These are phyloP conservation scores for Aspergillus sp. DNA, from an alignment of 2,329 filamentous ascomycete genomes.

Conservation along the genomic window DNA sequence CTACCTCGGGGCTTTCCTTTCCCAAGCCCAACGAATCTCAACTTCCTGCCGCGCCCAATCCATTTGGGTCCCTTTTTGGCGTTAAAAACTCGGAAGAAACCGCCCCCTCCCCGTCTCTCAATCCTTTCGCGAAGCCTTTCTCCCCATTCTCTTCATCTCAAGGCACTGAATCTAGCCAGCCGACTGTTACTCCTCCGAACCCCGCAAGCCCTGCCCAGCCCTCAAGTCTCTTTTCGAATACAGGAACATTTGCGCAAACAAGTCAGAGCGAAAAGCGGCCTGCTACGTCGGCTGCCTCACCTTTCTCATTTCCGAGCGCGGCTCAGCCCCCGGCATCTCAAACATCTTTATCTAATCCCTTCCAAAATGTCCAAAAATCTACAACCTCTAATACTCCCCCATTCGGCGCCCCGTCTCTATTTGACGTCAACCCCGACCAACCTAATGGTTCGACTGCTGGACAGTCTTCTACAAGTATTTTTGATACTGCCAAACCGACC, in stretches of 20 bases:
- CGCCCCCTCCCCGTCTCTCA: conserved; percentile 2
- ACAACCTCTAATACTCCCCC: conserved; percentile 9
- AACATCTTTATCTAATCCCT: neutral
- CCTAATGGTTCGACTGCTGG: conserved; percentile 8
- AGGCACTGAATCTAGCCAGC: neutral
- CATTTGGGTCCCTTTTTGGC: conserved; percentile 7
- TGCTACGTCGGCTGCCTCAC: neutral
- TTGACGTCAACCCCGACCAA: conserved; percentile 4
- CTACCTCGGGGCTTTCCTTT: neutral
- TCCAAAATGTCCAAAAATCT: conserved; percentile 4
- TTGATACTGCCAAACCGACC: conserved; percentile 11
- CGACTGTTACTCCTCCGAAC: neutral
- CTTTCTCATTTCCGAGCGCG: conserved; percentile 4
- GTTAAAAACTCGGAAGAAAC: neutral
- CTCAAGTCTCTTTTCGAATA: neutral
- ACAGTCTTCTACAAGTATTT: conserved; percentile 17
- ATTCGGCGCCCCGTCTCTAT: neutral
- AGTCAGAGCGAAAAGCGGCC: neutral
- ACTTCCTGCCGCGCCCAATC: conserved; percentile 11
- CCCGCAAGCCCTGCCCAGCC: neutral
- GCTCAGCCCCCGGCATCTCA: neutral
- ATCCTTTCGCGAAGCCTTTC: conserved; percentile 13
- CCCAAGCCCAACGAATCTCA: conserved; percentile 8
- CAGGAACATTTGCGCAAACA: neutral
- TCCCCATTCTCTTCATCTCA: conserved; percentile 5